Evolutionary conservation across 1,284 basidiomycete species (phyloP).

Genomic region (Hymenochaete sp.): DNA sequence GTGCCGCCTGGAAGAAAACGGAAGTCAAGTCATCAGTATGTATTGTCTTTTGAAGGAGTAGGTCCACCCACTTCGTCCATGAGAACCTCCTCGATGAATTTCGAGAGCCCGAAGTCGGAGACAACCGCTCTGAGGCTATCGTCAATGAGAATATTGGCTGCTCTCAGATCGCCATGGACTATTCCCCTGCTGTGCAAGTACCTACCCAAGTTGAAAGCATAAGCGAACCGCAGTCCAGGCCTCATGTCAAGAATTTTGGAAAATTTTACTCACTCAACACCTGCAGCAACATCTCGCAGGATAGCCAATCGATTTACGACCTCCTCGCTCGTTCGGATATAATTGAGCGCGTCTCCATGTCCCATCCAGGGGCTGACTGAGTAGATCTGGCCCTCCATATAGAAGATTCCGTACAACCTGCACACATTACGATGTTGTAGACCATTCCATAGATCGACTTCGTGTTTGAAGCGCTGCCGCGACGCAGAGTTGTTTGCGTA

Average conservation of each 20-base stretch:
- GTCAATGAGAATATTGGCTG: constrained; percentile 35
- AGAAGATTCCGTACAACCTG: constrained; percentile 30
- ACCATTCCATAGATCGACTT: constrained; percentile 36
- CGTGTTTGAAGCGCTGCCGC: constrained; percentile 30
- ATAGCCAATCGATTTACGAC: constrained; percentile 30
- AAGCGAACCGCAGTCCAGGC: too few relatives aligned
- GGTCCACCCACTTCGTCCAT: background rate
- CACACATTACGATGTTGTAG: constrained; percentile 35
- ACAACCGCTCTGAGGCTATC: constrained; percentile 29
- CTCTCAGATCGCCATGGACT: constrained; percentile 39
- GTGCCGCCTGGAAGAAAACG: constrained; percentile 23
- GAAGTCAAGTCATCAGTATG: constrained; percentile 4
- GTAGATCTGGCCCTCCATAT: constrained; percentile 6
- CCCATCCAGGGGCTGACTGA: constrained; percentile 39
- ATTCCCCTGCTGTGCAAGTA: constrained; percentile 35
- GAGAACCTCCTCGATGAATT: constrained; percentile 33
- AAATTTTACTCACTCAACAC: too few relatives aligned
- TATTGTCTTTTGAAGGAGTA: too few relatives aligned
- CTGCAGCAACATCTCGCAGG: constrained; percentile 31
- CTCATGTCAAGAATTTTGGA: too few relatives aligned
- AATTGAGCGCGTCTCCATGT: constrained; percentile 30
- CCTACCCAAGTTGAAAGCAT: too few relatives aligned
- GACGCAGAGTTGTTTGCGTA: background rate
- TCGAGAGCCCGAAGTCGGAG: constrained; percentile 37
- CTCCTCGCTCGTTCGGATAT: constrained; percentile 26